phyloP scores from a whole-genome alignment of 306 rosid genomes.

The Dryas drummondii region DNA sequence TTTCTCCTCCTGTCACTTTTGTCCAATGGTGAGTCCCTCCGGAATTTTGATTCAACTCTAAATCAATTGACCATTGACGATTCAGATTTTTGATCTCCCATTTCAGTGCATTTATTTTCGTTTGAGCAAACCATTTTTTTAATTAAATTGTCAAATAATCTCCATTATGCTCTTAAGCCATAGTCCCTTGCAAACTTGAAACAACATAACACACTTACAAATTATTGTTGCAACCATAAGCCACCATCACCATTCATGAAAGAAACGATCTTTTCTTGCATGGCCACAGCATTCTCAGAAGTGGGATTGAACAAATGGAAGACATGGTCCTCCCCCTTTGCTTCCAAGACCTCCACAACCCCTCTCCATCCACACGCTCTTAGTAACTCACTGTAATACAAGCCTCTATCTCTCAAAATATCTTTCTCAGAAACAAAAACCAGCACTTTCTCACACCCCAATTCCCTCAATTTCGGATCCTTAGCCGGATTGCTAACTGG shows the following conservation, averaged over 20 bases:
- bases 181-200: no score
- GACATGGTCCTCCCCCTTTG: background rate
- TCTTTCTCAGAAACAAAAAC: slow-evolving; percentile 35
- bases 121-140: no score
- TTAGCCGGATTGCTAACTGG: slow-evolving; percentile 28
- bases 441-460: slow-evolving; percentile 26
- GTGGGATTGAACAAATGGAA: slow-evolving; percentile 10
- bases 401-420: slow-evolving; percentile 22
- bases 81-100: no score
- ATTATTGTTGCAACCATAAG: no score
- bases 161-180: no score
- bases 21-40: no score
- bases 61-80: no score
- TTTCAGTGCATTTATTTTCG: no score
- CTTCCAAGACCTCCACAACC: background rate
- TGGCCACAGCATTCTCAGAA: background rate
- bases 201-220: no score
- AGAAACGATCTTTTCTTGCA: background rate
- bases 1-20: no score
- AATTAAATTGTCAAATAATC: no score
- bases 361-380: slow-evolving; percentile 35
- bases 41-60: no score
- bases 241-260: background rate
- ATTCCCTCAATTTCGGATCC: slow-evolving; percentile 27
- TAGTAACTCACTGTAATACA: slow-evolving; percentile 20